Conservation (phyloP, 2,329 filamentous ascomycete species). For the Penicillium sp. region DNA sequence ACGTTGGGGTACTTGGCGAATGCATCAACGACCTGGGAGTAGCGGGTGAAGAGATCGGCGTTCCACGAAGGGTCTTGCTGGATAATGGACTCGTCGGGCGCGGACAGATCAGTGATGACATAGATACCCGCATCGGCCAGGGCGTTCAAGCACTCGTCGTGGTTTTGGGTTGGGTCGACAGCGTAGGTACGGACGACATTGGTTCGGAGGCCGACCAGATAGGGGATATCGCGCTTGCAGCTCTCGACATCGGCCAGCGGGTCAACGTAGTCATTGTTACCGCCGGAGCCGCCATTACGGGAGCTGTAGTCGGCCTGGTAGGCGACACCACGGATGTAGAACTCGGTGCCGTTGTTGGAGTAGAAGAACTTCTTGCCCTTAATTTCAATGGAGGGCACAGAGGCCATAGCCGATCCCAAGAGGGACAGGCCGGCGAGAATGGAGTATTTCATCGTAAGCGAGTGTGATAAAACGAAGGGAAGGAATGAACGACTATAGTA, state of each 20-base stretch:
- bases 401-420: slow-evolving; percentile 47
- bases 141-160: slow-evolving; percentile 77
- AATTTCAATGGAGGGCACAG: slow-evolving; percentile 53
- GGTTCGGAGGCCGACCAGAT: slow-evolving; percentile 71
- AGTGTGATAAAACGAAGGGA: slow-evolving; percentile 3
- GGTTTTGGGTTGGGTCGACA: slow-evolving; percentile 72
- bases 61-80: slow-evolving; percentile 76
- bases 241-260: slow-evolving; percentile 67
- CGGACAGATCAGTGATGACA: slow-evolving; percentile 82
- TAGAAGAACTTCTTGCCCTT: slow-evolving; percentile 91
- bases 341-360: slow-evolving; percentile 71
- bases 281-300: slow-evolving; percentile 45
- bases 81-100: slow-evolving; percentile 79
- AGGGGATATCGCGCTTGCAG: slow-evolving; percentile 82
- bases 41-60: slow-evolving; percentile 70
- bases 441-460: slow-evolving; percentile 52
- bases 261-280: slow-evolving; percentile 62
- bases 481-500: too few relatives aligned
- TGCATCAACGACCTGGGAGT: slow-evolving; percentile 76
- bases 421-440: slow-evolving; percentile 52
- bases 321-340: slow-evolving; percentile 83
- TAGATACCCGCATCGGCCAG: slow-evolving; percentile 87
- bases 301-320: slow-evolving; percentile 71
- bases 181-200: slow-evolving; percentile 96
- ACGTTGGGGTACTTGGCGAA: slow-evolving; percentile 82